Evolutionary conservation across 176 grass and related monocot genomes (phyloP).

Genomic region (Aechmea fasciata): DNA sequence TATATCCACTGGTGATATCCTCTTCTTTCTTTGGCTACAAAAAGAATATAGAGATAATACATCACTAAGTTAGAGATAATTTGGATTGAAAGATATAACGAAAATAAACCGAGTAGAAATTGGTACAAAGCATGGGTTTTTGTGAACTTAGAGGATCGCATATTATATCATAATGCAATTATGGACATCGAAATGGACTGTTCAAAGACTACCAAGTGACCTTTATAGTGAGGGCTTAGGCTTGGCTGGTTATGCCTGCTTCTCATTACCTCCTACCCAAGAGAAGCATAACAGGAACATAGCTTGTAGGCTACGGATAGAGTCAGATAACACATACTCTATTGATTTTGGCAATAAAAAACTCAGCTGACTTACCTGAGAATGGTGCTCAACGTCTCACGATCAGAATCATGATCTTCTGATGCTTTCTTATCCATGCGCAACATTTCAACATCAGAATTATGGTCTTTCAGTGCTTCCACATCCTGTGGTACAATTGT

Average conservation of each 20-base stretch:
- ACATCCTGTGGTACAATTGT: constrained; percentile 18
- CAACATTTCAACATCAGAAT: constrained; percentile 51
- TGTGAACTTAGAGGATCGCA: too few species aligned
- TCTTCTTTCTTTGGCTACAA: constrained; percentile 13
- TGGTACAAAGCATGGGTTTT: too few species aligned
- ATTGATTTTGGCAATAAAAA: constrained; percentile 10
- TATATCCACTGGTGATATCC: neutral
- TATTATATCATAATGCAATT: too few species aligned
- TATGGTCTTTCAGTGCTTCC: constrained; percentile 24
- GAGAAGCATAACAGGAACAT: neutral
- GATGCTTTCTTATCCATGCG: constrained; percentile 35
- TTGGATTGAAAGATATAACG: neutral
- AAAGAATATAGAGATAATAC: constrained; percentile 7
- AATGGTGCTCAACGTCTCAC: constrained; percentile 45
- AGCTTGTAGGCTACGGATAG: constrained; percentile 8
- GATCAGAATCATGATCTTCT: constrained; percentile 35
- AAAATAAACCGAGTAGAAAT: neutral
- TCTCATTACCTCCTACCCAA: neutral
- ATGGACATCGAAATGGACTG: too few species aligned
- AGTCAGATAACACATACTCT: constrained; percentile 3
- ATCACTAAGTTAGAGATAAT: neutral
- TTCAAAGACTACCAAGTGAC: too few species aligned
- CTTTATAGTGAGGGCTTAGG: too few species aligned
- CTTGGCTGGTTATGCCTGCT: too few species aligned
- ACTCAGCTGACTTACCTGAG: constrained; percentile 45